Conservation (phyloP, 2,329 filamentous ascomycete species). For the Neonectria hederae region DNA sequence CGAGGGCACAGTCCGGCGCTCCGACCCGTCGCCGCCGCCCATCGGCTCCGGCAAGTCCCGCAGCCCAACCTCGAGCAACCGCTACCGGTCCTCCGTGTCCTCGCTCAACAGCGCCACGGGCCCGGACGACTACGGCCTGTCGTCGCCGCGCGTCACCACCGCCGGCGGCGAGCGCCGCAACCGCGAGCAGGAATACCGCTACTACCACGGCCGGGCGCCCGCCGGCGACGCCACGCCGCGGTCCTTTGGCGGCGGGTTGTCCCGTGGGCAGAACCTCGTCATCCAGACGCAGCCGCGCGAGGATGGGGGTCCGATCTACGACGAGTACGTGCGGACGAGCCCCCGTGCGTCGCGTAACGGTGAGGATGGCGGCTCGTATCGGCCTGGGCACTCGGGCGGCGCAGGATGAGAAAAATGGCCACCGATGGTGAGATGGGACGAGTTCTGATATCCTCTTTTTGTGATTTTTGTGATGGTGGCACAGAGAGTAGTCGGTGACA, state of each 20-base stretch:
- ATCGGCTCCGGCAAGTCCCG: slow-evolving; percentile 20
- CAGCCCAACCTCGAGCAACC: slow-evolving; percentile 34
- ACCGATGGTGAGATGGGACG: background rate
- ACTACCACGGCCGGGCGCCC: slow-evolving; percentile 40
- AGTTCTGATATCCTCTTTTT: background rate
- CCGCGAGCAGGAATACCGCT: slow-evolving; percentile 43
- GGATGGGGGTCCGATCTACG: slow-evolving; percentile 33
- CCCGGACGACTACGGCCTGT: slow-evolving; percentile 27
- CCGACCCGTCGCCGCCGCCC: slow-evolving; percentile 27
- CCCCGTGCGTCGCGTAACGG: slow-evolving; percentile 29
- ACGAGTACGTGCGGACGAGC: slow-evolving; percentile 35
- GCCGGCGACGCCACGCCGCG: slow-evolving; percentile 28
- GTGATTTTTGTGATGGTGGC: background rate
- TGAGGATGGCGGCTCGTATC: slow-evolving; percentile 35
- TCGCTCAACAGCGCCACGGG: slow-evolving; percentile 23
- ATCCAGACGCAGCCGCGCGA: slow-evolving; percentile 23
- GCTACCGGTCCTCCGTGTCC: slow-evolving; percentile 33
- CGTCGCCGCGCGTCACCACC: slow-evolving; percentile 17
- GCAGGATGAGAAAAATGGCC: slow-evolving; percentile 10
- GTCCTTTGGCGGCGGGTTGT: slow-evolving; percentile 18
- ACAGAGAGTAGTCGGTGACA: background rate
- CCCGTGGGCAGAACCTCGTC: slow-evolving; percentile 32
- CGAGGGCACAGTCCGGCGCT: slow-evolving; percentile 27
- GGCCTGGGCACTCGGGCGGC: slow-evolving; percentile 20
- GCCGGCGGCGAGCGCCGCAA: slow-evolving; percentile 25